A percentile compares a stretch with the other conserved stretches of the same genome.
Evolutionary conservation across 2,329 filamentous ascomycete species (phyloP).

Genomic region (Exophiala mesophila): DNA sequence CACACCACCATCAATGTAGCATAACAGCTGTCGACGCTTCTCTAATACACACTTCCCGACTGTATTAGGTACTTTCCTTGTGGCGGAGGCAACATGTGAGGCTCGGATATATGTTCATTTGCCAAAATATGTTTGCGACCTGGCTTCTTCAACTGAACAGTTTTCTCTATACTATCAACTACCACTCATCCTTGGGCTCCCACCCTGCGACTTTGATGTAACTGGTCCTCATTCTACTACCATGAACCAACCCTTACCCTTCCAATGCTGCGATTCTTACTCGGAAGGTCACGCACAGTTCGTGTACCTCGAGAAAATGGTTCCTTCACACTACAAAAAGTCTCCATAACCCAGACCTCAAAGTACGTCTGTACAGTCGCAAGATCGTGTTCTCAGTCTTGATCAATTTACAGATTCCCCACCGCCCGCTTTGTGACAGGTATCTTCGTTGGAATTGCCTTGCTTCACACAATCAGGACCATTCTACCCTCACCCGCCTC

Average conservation of each 20-base stretch:
- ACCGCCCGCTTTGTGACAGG: slow-evolving; percentile 21
- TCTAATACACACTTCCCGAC: no score
- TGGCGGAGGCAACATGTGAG: no score
- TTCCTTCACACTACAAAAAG: slow-evolving; percentile 18
- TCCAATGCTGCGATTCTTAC: slow-evolving; percentile 25
- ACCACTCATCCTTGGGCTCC: no score
- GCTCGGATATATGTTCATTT: no score
- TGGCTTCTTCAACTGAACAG: no score
- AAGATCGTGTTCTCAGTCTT: slow-evolving; percentile 3
- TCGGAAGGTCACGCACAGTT: slow-evolving; percentile 23
- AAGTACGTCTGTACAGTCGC: slow-evolving; percentile 13
- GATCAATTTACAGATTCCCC: slow-evolving; percentile 7
- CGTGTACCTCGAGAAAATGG: slow-evolving; percentile 24
- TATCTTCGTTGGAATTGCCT: slow-evolving; percentile 20
- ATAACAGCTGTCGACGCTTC: no score
- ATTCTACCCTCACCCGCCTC: background rate
- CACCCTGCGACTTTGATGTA: no score
- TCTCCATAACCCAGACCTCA: slow-evolving; percentile 18
- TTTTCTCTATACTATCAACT: no score
- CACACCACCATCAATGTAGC: no score
- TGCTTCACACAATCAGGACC: slow-evolving; percentile 9
- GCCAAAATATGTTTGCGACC: no score
- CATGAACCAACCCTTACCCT: background rate
- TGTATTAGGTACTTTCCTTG: no score
- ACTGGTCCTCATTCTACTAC: no score